These are phyloP conservation scores for Clavispora carvajalis DNA, from an alignment of 805 yeast genomes.

Conservation along the genomic window DNA sequence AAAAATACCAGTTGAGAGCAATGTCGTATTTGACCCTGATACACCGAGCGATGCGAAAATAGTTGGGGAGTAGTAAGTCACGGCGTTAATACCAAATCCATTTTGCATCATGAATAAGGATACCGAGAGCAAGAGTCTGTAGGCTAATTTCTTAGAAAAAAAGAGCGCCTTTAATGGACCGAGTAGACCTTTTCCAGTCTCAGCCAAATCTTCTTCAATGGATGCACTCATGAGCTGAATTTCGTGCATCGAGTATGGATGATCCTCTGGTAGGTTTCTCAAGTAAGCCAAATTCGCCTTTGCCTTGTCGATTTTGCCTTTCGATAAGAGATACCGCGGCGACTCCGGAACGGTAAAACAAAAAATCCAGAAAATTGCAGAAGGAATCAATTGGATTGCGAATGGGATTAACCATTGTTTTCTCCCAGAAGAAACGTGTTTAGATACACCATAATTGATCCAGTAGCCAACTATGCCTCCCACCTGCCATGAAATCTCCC, in stretches of 20 bases:
- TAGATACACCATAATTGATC: constrained; percentile 44
- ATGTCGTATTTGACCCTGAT: constrained; percentile 38
- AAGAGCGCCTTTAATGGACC: constrained; percentile 37
- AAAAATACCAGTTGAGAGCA: constrained; percentile 49
- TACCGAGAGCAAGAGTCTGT: constrained; percentile 34
- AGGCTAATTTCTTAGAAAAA: constrained; percentile 22
- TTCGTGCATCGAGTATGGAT: constrained; percentile 39
- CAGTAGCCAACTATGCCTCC: constrained; percentile 46
- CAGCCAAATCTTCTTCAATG: constrained; percentile 18
- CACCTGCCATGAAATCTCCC: constrained; percentile 47
- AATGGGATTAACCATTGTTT: constrained; percentile 47
- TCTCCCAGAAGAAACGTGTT: constrained; percentile 24
- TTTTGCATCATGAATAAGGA: constrained; percentile 40
- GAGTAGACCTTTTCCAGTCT: constrained; percentile 33
- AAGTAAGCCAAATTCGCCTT: constrained; percentile 30
- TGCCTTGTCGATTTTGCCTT: constrained; percentile 31
- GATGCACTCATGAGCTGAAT: constrained; percentile 24
- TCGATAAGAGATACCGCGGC: constrained; percentile 39
- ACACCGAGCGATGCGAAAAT: constrained; percentile 48
- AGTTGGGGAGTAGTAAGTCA: constrained; percentile 50
- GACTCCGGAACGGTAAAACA: constrained; percentile 39
- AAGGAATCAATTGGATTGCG: constrained; percentile 43
- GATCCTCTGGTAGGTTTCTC: constrained; percentile 32
- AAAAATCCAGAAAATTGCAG: constrained; percentile 37
- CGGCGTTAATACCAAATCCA: constrained; percentile 45